phyloP scores from a whole-genome alignment of 169 alveolate genomes.

The Cryptosporidium andersoni region DNA sequence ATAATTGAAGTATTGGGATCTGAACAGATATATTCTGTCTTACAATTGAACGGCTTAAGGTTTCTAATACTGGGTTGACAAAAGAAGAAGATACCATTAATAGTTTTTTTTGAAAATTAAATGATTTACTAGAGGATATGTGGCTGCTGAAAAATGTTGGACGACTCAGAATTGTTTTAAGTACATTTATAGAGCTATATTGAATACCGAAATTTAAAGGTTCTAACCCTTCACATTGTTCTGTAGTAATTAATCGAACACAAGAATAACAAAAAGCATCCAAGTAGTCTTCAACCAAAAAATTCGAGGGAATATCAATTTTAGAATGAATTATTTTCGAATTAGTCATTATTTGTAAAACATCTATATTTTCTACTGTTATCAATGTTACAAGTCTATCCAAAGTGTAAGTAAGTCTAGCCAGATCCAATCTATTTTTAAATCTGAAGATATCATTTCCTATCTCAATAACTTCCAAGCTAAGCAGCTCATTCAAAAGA shows the following conservation, averaged over 20 bases:
- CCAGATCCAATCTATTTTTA: constrained; percentile 40
- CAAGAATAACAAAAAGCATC: constrained; percentile 43
- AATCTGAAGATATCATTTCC: background rate
- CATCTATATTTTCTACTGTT: constrained; percentile 50
- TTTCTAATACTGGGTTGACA: constrained; percentile 7
- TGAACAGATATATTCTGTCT: constrained; percentile 15
- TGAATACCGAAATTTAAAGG: constrained; percentile 16
- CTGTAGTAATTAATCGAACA: constrained; percentile 9
- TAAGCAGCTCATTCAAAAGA: constrained; percentile 16
- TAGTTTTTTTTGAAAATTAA: constrained; percentile 18
- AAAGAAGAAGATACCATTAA: background rate
- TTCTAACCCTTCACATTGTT: background rate
- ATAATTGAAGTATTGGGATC: constrained; percentile 17
- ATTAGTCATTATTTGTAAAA: constrained; percentile 33
- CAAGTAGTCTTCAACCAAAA: constrained; percentile 16
- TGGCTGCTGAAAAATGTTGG: background rate
- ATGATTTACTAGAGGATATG: background rate
- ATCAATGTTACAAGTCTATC: constrained; percentile 29
- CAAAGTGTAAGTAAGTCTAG: constrained; percentile 32
- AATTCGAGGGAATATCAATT: background rate
- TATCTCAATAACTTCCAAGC: background rate
- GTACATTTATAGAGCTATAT: constrained; percentile 29
- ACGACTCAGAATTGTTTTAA: constrained; percentile 24
- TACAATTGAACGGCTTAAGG: constrained; percentile 18
- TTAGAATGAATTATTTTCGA: constrained; percentile 2